Percentiles rank a stretch among this genome's conserved stretches.
phyloP scores from a whole-genome alignment of 257 asterid genomes.

The Leonotis leonurus region DNA sequence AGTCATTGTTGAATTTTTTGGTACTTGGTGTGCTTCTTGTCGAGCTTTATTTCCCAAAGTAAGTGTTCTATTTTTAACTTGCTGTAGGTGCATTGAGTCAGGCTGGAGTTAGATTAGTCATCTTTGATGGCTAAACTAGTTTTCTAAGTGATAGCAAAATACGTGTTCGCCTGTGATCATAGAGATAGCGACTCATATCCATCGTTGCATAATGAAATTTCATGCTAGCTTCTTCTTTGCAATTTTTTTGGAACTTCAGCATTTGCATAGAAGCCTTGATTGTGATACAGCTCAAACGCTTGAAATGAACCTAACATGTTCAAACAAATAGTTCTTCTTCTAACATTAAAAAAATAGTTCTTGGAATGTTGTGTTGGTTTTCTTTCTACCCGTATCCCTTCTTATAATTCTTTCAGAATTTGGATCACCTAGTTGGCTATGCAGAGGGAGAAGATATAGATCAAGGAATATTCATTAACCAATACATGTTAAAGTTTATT shows the following conservation, averaged over 20 bases:
- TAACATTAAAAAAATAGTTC: no score
- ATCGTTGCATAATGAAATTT: background rate
- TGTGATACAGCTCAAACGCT: background rate
- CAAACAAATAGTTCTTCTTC: no score
- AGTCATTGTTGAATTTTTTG: slow-evolving; percentile 71
- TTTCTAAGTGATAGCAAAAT: background rate
- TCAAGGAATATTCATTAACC: background rate
- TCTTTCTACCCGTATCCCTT: no score
- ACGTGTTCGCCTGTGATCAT: background rate
- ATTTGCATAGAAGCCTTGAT: no score
- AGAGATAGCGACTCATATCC: background rate
- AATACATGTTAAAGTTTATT: background rate
- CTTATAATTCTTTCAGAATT: no score
- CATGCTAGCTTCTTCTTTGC: background rate
- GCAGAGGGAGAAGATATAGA: no score
- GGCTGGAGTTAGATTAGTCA: background rate
- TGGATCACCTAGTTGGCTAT: no score
- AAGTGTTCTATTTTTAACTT: background rate
- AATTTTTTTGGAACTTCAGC: background rate
- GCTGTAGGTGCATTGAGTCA: background rate
- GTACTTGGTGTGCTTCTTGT: slow-evolving; percentile 88
- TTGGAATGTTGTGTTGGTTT: no score
- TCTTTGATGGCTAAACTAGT: background rate
- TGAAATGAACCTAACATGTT: no score
- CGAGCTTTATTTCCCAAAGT: slow-evolving; percentile 80